Evolutionary conservation across 345 rosid species (phyloP).

Genomic region (Cochlearia excelsa): DNA sequence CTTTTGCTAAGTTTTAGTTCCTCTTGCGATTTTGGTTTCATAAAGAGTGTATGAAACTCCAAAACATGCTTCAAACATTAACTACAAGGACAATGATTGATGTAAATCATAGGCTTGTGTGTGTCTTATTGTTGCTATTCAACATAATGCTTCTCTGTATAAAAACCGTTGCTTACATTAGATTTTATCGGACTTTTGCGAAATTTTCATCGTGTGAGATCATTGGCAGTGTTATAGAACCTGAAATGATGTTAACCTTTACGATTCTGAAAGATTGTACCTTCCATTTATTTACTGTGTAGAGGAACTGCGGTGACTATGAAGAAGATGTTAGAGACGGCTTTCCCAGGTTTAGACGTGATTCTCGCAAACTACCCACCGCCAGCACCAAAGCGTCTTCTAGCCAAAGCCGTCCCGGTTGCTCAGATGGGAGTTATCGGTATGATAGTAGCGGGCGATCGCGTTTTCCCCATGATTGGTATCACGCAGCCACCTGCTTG

Average conservation of each 20-base stretch:
- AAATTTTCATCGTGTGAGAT: no score
- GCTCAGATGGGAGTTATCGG: slow-evolving; percentile 72
- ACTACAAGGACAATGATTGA: not conserved
- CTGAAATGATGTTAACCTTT: not conserved
- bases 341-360: slow-evolving; percentile 77
- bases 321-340: slow-evolving; percentile 78
- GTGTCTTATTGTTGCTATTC: not conserved
- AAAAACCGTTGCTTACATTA: no score
- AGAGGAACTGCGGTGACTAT: slow-evolving; percentile 77
- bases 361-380: slow-evolving; percentile 77
- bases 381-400: slow-evolving; percentile 62
- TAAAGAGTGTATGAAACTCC: not conserved
- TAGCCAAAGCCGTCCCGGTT: slow-evolving; percentile 60
- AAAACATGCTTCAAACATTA: not conserved
- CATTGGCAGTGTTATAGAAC: no score
- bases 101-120: not conserved
- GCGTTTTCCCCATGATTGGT: slow-evolving; percentile 71
- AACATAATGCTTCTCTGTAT: not conserved
- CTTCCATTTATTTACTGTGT: not conserved
- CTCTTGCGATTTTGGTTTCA: not conserved
- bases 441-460: slow-evolving; percentile 74
- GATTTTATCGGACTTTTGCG: no score
- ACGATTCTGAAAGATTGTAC: not conserved
- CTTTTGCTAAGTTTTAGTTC: not conserved
- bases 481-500: slow-evolving; percentile 63